Percentiles rank a stretch among this genome's conserved stretches.
Evolutionary conservation across 345 rosid species (phyloP).

Genomic region (Lagerstroemia speciosa): DNA sequence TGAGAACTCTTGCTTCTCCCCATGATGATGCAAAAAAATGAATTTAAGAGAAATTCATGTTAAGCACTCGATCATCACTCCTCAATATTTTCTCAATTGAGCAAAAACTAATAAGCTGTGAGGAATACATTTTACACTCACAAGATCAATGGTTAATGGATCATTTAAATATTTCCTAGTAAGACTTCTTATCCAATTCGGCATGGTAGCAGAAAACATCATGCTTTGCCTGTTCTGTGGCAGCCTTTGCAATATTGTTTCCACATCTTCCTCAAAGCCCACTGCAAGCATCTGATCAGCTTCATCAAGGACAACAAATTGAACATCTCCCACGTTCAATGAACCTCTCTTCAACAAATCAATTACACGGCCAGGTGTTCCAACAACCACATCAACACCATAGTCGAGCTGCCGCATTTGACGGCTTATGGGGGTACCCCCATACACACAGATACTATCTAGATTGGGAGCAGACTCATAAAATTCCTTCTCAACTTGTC

Average conservation of each 20-base stretch:
- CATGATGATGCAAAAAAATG: not conserved
- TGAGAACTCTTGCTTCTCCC: not conserved
- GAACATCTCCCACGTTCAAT: constrained; percentile 62
- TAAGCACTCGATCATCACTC: not conserved
- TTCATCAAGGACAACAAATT: constrained; percentile 85
- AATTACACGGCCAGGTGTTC: constrained; percentile 95
- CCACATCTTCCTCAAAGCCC: constrained; percentile 92
- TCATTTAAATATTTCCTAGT: constrained; percentile 58
- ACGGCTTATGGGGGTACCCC: constrained; percentile 64
- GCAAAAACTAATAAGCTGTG: not conserved
- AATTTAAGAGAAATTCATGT: not conserved
- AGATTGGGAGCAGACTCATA: constrained; percentile 67
- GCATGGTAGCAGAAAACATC: constrained; percentile 99
- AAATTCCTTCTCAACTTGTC: constrained; percentile 91
- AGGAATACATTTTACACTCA: constrained; percentile 26
- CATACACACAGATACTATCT: constrained; percentile 82
- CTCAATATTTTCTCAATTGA: not conserved
- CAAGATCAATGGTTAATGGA: constrained; percentile 87
- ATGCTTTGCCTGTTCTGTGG: constrained; percentile 74
- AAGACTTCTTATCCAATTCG: constrained; percentile 71
- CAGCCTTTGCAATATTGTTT: constrained; percentile 54
- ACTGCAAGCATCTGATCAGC: constrained; percentile 99
- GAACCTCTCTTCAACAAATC: constrained; percentile 89
- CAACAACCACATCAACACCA: constrained; percentile 86
- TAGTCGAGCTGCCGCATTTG: constrained; percentile 75